Percentiles rank a stretch among this genome's conserved stretches.
Evolutionary conservation across 805 yeast species (phyloP).

Genomic region (Nakazawaea anatomiae): DNA sequence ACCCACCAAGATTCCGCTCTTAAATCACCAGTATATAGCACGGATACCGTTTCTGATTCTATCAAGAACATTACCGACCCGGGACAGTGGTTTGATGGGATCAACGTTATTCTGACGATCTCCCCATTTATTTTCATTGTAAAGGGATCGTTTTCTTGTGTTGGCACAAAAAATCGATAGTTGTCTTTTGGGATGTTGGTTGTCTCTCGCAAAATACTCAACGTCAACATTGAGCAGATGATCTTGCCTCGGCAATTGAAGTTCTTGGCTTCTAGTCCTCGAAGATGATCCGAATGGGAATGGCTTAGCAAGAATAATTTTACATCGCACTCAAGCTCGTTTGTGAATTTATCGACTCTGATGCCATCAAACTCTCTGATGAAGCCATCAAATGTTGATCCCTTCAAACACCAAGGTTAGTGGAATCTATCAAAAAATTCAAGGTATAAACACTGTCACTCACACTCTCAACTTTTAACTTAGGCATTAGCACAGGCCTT

Average conservation of each 20-base stretch:
- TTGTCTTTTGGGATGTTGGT: conserved; percentile 9
- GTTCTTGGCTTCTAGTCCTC: conserved; percentile 33
- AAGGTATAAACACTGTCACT: background rate
- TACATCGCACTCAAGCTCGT: conserved; percentile 8
- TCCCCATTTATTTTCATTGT: conserved; percentile 14
- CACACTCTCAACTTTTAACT: conserved; percentile 7
- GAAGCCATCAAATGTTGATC: conserved; percentile 31
- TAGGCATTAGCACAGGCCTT: background rate
- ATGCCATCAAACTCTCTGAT: conserved; percentile 44
- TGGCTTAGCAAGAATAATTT: conserved; percentile 39
- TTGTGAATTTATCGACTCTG: conserved; percentile 28
- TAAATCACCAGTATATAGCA: conserved; percentile 52
- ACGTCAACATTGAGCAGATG: conserved; percentile 41
- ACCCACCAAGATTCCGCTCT: conserved; percentile 53
- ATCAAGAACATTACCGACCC: conserved; percentile 52
- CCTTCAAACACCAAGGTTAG: conserved; percentile 6
- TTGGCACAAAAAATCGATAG: conserved; percentile 4
- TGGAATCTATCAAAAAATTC: background rate
- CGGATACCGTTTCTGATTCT: conserved; percentile 26
- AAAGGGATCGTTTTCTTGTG: conserved; percentile 3
- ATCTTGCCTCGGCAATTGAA: conserved; percentile 29
- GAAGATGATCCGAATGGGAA: conserved; percentile 48
- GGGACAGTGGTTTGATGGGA: conserved; percentile 54
- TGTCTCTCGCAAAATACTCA: background rate
- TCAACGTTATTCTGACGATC: conserved; percentile 30